Conservation (phyloP, 257 asterid species). For the Datura wrightii region DNA sequence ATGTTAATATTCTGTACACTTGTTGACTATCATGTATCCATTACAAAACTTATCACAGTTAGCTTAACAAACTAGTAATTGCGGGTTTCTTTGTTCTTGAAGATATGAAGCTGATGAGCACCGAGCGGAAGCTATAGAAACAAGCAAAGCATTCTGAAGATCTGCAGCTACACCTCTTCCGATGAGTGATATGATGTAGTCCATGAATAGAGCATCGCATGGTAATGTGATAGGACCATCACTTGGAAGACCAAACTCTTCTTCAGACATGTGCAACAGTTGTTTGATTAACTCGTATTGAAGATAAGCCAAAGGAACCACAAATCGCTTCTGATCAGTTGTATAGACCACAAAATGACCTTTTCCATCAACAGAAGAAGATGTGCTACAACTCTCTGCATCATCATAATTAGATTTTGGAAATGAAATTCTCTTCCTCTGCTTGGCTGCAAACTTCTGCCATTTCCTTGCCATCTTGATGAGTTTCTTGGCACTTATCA, state of each 20-base stretch:
- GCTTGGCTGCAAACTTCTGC: not conserved
- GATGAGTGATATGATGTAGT: too few species aligned
- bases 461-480: slow-evolving; percentile 17
- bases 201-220: too few species aligned
- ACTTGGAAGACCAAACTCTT: too few species aligned
- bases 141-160: not conserved
- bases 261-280: too few species aligned
- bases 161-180: not conserved
- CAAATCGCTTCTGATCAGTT: too few species aligned
- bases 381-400: slow-evolving; percentile 1
- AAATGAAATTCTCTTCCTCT: not conserved
- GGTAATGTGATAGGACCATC: too few species aligned
- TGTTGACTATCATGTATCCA: not conserved
- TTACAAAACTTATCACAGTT: not conserved
- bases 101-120: not conserved
- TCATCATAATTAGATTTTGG: not conserved
- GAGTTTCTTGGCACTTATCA: not conserved
- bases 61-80: not conserved
- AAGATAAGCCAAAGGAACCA: too few species aligned
- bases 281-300: too few species aligned
- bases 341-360: too few species aligned
- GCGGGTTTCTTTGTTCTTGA: not conserved
- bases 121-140: not conserved
- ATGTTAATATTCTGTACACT: slow-evolving; percentile 1
- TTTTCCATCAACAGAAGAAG: not conserved